These are phyloP conservation scores for Pseudocercospora pini-densiflorae DNA, from an alignment of 2,329 filamentous ascomycete genomes.

Conservation along the genomic window DNA sequence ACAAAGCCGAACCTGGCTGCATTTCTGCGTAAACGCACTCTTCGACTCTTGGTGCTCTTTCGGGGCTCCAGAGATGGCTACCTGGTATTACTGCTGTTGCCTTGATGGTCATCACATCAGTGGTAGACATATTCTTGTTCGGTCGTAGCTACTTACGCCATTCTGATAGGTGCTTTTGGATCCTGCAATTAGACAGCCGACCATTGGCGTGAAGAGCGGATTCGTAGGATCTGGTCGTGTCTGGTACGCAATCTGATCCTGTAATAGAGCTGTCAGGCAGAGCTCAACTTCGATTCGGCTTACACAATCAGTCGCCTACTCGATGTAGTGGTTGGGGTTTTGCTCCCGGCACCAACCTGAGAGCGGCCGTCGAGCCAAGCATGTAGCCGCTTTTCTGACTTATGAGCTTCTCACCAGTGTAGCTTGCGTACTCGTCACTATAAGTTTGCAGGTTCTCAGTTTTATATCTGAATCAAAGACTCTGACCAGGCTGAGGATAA, in stretches of 20 bases:
- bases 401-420: conserved; percentile 3
- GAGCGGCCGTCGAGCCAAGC: not conserved
- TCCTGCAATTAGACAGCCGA: not conserved
- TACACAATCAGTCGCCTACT: not conserved
- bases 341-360: not conserved
- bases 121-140: not conserved
- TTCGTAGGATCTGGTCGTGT: not conserved
- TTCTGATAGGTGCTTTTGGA: not conserved
- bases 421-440: conserved; percentile 3
- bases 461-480: too few species aligned
- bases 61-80: not conserved
- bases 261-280: not conserved
- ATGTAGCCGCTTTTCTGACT: not conserved
- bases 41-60: not conserved
- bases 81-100: not conserved
- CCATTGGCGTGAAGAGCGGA: not conserved
- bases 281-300: not conserved
- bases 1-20: not conserved
- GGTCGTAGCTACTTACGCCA: not conserved
- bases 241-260: not conserved
- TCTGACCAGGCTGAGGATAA: not conserved
- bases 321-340: not conserved
- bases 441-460: not conserved
- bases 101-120: not conserved
- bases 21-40: not conserved